A percentile compares a stretch with the other conserved stretches of the same genome.
Evolutionary conservation across 352 stramenopile genomes (phyloP).

Genomic region (Globisporangium nodosum): DNA sequence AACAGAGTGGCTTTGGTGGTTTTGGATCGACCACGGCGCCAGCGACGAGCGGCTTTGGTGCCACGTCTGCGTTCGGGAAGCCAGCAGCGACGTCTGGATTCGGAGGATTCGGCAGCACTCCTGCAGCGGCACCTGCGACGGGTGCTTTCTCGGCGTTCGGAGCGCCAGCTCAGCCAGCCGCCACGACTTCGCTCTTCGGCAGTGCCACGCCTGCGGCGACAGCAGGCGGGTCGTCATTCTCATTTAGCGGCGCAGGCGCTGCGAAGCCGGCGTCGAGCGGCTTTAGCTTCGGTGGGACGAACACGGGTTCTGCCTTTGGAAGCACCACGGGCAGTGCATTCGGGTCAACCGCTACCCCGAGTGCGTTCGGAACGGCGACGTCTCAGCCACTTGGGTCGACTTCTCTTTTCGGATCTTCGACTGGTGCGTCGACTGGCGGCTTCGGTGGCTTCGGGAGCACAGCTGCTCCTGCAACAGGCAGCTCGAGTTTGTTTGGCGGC

Average conservation of each 20-base stretch:
- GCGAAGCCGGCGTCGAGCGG: conserved; percentile 28
- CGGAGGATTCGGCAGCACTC: conserved; percentile 31
- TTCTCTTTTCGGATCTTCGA: conserved; percentile 36
- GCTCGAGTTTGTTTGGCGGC: conserved; percentile 36
- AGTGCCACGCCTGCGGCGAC: conserved; percentile 21
- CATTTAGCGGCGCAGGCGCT: conserved; percentile 24
- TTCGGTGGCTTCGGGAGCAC: conserved; percentile 38
- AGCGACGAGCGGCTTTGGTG: conserved; percentile 33
- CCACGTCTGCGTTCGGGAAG: conserved; percentile 40
- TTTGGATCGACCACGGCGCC: conserved; percentile 37
- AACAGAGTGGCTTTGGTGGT: conserved; percentile 40
- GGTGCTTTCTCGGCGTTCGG: conserved; percentile 37
- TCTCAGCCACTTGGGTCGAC: conserved; percentile 27
- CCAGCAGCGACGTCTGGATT: conserved; percentile 27
- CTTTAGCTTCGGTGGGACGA: conserved; percentile 38
- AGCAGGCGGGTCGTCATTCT: conserved; percentile 23
- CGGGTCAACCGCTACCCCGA: conserved; percentile 22
- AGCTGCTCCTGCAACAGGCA: conserved; percentile 16
- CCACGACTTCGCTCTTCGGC: conserved; percentile 39
- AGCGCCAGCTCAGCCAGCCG: conserved; percentile 21
- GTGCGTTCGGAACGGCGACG: conserved; percentile 30
- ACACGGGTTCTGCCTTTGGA: conserved; percentile 27
- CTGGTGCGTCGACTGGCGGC: conserved; percentile 21
- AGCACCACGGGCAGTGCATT: conserved; percentile 26
- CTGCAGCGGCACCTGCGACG: conserved; percentile 25